Conservation (phyloP, 2,329 filamentous ascomycete species). For the Daldinia sp. region DNA sequence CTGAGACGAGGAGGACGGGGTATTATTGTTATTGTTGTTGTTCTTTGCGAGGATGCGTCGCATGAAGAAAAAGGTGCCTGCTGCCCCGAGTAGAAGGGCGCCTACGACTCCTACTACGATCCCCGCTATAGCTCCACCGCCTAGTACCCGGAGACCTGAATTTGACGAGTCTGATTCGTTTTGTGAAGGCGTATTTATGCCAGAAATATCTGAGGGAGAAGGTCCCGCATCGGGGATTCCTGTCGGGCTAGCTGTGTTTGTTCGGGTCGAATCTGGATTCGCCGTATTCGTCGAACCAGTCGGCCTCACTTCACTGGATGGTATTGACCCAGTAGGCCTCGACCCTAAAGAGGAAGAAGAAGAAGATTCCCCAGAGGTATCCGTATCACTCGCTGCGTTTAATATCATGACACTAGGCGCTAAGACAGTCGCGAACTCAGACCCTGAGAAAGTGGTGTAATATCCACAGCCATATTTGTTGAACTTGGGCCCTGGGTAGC, state of each 20-base stretch:
- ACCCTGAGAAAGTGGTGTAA: neutral
- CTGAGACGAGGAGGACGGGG: neutral
- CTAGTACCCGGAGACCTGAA: neutral
- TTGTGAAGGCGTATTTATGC: neutral
- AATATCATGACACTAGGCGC: slow-evolving; percentile 19
- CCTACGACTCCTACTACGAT: slow-evolving; percentile 25
- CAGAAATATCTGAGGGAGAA: neutral
- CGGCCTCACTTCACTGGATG: neutral
- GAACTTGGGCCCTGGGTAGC: slow-evolving; percentile 4
- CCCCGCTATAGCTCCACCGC: slow-evolving; percentile 13
- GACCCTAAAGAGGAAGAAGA: neutral
- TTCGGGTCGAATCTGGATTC: neutral
- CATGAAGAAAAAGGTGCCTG: slow-evolving; percentile 19
- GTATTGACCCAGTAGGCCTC: neutral
- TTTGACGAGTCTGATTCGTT: neutral
- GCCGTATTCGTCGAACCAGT: neutral
- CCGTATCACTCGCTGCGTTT: neutral
- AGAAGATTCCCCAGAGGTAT: neutral
- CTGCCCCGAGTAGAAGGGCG: slow-evolving; percentile 16
- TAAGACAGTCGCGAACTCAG: neutral
- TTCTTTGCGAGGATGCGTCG: slow-evolving; percentile 3
- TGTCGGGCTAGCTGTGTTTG: neutral
- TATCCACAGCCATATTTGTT: slow-evolving; percentile 16
- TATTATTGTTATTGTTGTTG: neutral
- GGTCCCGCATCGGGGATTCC: neutral